Conservation (phyloP, 257 asterid genomes). For the Solanum phureja region DNA sequence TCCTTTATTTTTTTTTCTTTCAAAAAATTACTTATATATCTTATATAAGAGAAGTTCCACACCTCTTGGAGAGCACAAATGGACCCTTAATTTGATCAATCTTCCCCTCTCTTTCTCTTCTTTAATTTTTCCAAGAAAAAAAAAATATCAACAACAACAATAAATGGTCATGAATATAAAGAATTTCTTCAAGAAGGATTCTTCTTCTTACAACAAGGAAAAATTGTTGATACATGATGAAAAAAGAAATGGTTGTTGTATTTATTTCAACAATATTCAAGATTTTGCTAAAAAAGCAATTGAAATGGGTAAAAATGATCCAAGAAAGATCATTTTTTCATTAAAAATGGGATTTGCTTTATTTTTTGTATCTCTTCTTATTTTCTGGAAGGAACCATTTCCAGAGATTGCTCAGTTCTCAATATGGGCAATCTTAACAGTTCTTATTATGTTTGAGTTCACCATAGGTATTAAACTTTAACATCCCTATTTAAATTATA, state of each 20-base stretch:
- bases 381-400: conserved; percentile 30
- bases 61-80: background rate
- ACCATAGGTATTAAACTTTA: conserved; percentile 18
- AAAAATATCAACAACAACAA: background rate
- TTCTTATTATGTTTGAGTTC: conserved; percentile 40
- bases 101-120: background rate
- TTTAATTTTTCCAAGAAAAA: background rate
- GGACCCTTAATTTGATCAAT: background rate
- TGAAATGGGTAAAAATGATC: conserved; percentile 36
- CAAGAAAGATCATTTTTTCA: conserved; percentile 25
- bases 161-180: background rate
- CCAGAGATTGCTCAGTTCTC: conserved; percentile 25
- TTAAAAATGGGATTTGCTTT: conserved; percentile 34
- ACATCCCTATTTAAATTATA: background rate
- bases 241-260: background rate
- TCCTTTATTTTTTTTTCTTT: background rate
- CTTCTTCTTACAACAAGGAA: conserved; percentile 7
- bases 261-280: background rate
- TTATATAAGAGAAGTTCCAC: background rate
- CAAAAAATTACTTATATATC: no score
- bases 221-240: conserved; percentile 8
- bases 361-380: conserved; percentile 29
- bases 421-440: conserved; percentile 41
- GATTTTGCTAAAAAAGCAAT: conserved; percentile 17
- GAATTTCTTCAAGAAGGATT: background rate